phyloP scores from a whole-genome alignment of 2,329 filamentous ascomycete genomes.

The Albophoma yamanashiensis region DNA sequence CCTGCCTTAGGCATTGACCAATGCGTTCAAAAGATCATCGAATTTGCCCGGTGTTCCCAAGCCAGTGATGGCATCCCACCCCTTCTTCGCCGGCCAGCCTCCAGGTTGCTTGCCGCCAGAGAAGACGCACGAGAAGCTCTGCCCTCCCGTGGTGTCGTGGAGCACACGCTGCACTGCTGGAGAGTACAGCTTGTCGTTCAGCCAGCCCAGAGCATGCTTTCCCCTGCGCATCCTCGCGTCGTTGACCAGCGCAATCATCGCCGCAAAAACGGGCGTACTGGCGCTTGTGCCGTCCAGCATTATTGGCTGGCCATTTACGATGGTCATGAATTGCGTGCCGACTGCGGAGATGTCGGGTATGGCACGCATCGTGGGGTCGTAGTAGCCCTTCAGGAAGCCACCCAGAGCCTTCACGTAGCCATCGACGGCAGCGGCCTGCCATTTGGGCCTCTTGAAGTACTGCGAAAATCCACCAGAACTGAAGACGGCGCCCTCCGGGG shows the following conservation, averaged over 20 bases:
- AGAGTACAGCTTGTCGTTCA: constrained; percentile 39
- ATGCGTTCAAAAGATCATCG: constrained; percentile 21
- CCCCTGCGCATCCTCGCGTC: constrained; percentile 38
- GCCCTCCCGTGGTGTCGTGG: constrained; percentile 29
- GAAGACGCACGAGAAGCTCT: constrained; percentile 29
- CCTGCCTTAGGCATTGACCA: constrained; percentile 14
- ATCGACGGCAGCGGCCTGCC: constrained; percentile 30
- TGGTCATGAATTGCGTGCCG: constrained; percentile 42
- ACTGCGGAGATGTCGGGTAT: constrained; percentile 44
- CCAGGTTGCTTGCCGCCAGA: constrained; percentile 17
- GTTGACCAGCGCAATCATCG: constrained; percentile 44
- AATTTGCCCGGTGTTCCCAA: constrained; percentile 35
- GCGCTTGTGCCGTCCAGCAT: constrained; percentile 35
- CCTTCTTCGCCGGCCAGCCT: constrained; percentile 33
- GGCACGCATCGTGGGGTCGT: constrained; percentile 33
- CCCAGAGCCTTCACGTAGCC: constrained; percentile 29
- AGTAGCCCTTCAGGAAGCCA: constrained; percentile 30
- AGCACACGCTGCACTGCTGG: constrained; percentile 22
- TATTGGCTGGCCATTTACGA: constrained; percentile 15
- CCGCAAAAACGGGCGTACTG: constrained; percentile 42
- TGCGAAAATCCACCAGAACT: constrained; percentile 43
- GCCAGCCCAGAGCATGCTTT: constrained; percentile 39
- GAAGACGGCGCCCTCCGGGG: constrained; percentile 31
- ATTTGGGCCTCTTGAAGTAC: constrained; percentile 33
- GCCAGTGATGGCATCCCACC: constrained; percentile 40